phyloP scores from a whole-genome alignment of 2,329 filamentous ascomycete genomes.

The Botrytis tulipae region DNA sequence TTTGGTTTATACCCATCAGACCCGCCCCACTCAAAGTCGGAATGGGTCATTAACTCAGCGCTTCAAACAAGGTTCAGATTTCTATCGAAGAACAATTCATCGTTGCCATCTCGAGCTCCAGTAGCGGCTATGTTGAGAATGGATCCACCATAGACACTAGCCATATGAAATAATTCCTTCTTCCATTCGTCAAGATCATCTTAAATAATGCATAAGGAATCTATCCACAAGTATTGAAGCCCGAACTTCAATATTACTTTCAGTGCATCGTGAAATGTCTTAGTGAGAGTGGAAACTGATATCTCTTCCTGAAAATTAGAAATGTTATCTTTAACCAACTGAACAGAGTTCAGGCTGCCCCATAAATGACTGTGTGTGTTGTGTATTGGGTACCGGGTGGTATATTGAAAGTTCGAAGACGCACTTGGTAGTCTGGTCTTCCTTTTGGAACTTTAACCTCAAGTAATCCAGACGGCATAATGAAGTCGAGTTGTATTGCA shows the following conservation, averaged over 20 bases:
- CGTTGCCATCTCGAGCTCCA: not conserved
- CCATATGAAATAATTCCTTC: not conserved
- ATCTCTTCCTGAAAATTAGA: not conserved
- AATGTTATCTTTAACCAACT: not conserved
- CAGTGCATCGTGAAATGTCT: not conserved
- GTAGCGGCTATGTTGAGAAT: not conserved
- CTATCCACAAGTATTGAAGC: not conserved
- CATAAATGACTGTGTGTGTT: not conserved
- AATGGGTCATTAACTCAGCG: not conserved
- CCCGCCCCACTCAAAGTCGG: not conserved
- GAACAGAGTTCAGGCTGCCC: not conserved
- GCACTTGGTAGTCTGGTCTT: not conserved
- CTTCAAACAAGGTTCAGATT: not conserved
- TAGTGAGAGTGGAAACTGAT: not conserved
- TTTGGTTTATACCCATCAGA: not conserved
- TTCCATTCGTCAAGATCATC: not conserved
- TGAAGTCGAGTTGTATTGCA: no score
- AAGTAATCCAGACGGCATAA: no score
- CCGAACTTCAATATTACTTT: not conserved
- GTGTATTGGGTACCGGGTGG: not conserved
- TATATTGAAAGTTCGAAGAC: not conserved
- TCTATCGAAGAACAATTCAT: not conserved
- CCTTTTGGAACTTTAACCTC: no score
- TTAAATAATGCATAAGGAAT: not conserved
- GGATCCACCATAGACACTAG: not conserved